Evolutionary conservation across 2,329 filamentous ascomycete genomes (phyloP).

Genomic region (Byssothecium circinans): DNA sequence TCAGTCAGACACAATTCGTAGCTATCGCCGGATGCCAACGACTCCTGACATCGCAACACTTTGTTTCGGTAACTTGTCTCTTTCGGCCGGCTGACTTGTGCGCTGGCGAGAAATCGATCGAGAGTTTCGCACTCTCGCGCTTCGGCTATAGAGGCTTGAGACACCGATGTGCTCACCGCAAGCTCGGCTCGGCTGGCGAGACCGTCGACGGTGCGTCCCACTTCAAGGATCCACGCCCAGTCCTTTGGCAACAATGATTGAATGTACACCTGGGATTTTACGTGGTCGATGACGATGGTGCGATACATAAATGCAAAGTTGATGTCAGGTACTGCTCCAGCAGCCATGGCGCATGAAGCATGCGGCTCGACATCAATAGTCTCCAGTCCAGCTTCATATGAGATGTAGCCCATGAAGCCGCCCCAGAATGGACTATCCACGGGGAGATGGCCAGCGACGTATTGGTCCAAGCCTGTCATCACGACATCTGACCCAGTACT

Average conservation of each 20-base stretch:
- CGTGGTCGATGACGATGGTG: conserved; percentile 74
- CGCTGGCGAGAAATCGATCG: neutral
- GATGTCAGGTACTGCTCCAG: conserved; percentile 54
- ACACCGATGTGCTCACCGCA: neutral
- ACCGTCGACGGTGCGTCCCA: conserved; percentile 6
- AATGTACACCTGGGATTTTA: conserved; percentile 58
- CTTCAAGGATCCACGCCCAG: conserved; percentile 46
- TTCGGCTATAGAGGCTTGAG: neutral
- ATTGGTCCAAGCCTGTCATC: neutral
- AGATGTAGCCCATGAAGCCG: conserved; percentile 78
- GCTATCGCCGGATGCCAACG: conserved; percentile 73
- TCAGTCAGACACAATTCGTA: conserved; percentile 82
- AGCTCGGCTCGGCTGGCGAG: neutral
- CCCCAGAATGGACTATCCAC: conserved; percentile 65
- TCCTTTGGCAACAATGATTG: conserved; percentile 59
- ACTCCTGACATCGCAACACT: conserved; percentile 66
- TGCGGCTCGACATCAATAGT: conserved; percentile 53
- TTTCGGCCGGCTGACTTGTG: neutral
- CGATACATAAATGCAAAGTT: conserved; percentile 72
- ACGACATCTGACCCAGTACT: neutral
- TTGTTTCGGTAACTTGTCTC: conserved; percentile 60
- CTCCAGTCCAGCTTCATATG: conserved; percentile 74
- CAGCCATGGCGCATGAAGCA: conserved; percentile 7
- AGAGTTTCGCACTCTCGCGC: neutral
- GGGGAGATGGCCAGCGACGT: neutral